Percentiles rank a stretch among this genome's conserved stretches.
Conservation (phyloP, 805 yeast species). For the Candida tallmaniae region DNA sequence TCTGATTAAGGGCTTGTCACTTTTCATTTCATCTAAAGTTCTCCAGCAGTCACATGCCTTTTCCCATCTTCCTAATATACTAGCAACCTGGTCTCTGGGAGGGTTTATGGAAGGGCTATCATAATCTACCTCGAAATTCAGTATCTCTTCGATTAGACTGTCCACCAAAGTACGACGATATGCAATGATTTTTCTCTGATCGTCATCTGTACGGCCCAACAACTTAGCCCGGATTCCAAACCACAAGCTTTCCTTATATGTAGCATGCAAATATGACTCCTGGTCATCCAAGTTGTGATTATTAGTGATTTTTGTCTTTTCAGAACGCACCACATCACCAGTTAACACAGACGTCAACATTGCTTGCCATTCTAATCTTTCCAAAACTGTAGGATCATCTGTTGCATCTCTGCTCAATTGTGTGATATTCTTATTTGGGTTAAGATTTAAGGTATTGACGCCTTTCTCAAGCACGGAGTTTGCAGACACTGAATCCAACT, state of each 20-base stretch:
- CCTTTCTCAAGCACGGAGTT: conserved; percentile 30
- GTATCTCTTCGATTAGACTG: conserved; percentile 62
- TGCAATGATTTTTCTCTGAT: conserved; percentile 66
- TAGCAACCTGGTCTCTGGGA: conserved; percentile 46
- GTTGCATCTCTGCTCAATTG: conserved; percentile 32
- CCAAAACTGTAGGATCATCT: conserved; percentile 52
- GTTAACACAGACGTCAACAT: conserved; percentile 87
- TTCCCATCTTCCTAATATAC: conserved; percentile 56
- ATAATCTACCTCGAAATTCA: conserved; percentile 55
- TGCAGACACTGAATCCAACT: conserved; percentile 44
- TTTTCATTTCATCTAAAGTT: conserved; percentile 69
- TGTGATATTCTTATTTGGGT: conserved; percentile 27
- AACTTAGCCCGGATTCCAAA: conserved; percentile 79
- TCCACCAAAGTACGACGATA: conserved; percentile 71
- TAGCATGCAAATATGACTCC: conserved; percentile 48
- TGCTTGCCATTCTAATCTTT: conserved; percentile 92
- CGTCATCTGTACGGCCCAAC: conserved; percentile 74
- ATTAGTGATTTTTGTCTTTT: conserved; percentile 70
- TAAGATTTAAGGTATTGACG: conserved; percentile 22
- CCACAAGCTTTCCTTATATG: conserved; percentile 77
- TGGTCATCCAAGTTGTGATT: conserved; percentile 37
- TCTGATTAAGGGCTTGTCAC: conserved; percentile 69
- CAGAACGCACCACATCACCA: conserved; percentile 91
- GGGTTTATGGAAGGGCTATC: conserved; percentile 24
- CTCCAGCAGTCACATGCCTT: conserved; percentile 76